Conservation (phyloP, 2,329 filamentous ascomycete genomes). For the Venturia carpophila region DNA sequence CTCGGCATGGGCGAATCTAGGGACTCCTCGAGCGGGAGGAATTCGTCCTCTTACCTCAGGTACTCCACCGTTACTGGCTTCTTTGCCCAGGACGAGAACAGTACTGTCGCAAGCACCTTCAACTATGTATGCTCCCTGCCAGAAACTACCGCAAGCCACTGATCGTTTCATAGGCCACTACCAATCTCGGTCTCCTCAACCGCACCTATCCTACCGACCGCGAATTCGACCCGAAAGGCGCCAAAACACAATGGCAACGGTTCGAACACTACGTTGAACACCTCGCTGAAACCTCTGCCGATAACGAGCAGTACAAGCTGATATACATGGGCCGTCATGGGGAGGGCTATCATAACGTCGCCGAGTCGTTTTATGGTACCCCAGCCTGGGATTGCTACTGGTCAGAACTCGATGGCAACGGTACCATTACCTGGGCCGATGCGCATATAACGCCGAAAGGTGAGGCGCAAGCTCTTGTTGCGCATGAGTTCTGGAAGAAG, state of each 20-base stretch:
- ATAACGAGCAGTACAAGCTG: constrained; percentile 53
- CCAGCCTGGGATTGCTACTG: constrained; percentile 65
- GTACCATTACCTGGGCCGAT: constrained; percentile 55
- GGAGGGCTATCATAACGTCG: constrained; percentile 58
- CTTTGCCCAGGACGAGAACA: constrained; percentile 55
- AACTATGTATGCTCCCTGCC: constrained; percentile 48
- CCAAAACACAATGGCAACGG: constrained; percentile 56
- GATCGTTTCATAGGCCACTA: constrained; percentile 39
- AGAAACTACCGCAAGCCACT: neutral
- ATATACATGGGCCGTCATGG: constrained; percentile 63
- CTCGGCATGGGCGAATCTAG: constrained; percentile 4
- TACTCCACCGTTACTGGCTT: constrained; percentile 55
- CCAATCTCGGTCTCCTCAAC: constrained; percentile 60
- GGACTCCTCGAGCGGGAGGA: neutral
- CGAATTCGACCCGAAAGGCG: constrained; percentile 31
- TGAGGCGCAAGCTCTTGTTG: constrained; percentile 48
- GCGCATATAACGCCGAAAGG: constrained; percentile 53
- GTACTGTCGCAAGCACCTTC: constrained; percentile 50
- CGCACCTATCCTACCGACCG: constrained; percentile 52
- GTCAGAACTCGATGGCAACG: constrained; percentile 56
- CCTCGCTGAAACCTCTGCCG: constrained; percentile 40
- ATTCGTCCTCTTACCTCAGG: constrained; percentile 23
- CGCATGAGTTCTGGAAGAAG: constrained; percentile 51
- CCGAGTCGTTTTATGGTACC: constrained; percentile 59
- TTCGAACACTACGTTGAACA: constrained; percentile 51